These are phyloP conservation scores for Phytophthora ramorum DNA, from an alignment of 352 stramenopile genomes.

Conservation along the genomic window DNA sequence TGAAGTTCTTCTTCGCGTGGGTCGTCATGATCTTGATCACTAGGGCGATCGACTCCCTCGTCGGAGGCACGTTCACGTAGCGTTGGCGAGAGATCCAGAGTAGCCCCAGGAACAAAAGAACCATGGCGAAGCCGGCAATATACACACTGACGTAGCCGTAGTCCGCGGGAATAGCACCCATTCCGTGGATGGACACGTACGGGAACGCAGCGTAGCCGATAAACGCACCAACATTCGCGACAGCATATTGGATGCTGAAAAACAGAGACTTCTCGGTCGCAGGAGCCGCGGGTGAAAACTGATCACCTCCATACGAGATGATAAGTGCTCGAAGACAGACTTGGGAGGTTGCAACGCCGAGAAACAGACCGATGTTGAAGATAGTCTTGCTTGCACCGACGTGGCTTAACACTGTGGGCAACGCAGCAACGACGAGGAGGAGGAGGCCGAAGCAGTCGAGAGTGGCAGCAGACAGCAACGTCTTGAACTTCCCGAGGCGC, in stretches of 20 bases:
- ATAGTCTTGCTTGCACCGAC: constrained; percentile 32
- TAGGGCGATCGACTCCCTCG: constrained; percentile 44
- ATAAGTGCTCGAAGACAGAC: constrained; percentile 62
- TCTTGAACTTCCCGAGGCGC: constrained; percentile 46
- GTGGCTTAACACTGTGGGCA: constrained; percentile 38
- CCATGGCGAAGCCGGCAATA: constrained; percentile 49
- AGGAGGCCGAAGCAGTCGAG: constrained; percentile 50
- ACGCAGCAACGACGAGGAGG: constrained; percentile 43
- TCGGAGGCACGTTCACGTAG: constrained; percentile 52
- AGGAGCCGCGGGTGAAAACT: constrained; percentile 52
- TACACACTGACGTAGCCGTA: constrained; percentile 83
- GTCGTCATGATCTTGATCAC: constrained; percentile 42
- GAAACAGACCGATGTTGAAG: constrained; percentile 57
- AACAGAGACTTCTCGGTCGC: constrained; percentile 56
- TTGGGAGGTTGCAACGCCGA: constrained; percentile 46
- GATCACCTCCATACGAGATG: constrained; percentile 62
- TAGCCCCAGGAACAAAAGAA: constrained; percentile 39
- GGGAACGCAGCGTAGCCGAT: constrained; percentile 79
- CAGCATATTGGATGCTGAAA: constrained; percentile 85
- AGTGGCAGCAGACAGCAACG: constrained; percentile 18
- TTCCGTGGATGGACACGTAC: constrained; percentile 74
- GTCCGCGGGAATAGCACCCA: constrained; percentile 54
- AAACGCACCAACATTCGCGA: constrained; percentile 70
- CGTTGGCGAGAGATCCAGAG: constrained; percentile 43
- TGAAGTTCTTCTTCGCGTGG: constrained; percentile 25